Percentiles rank a stretch among this genome's conserved stretches.
phyloP scores from a whole-genome alignment of 305 asterid species.

The Euphrasia arctica region DNA sequence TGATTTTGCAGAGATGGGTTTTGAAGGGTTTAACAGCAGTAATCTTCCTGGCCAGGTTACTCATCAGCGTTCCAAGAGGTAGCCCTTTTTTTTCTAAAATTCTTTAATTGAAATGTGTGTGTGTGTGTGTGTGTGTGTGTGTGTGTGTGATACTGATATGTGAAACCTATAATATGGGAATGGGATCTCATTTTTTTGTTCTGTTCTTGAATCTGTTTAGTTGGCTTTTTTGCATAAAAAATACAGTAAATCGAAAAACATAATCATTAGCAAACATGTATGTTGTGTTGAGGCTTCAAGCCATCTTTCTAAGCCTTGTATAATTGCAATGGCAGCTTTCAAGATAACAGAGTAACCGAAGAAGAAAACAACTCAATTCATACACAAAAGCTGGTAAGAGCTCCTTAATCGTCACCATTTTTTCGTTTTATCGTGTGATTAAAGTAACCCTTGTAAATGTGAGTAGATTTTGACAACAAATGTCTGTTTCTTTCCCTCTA shows the following conservation, averaged over 20 bases:
- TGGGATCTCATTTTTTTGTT: slow-evolving; percentile 3
- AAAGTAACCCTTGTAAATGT: neutral
- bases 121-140: neutral
- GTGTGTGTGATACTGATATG: slow-evolving; percentile 24
- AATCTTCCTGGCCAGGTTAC: slow-evolving; percentile 40
- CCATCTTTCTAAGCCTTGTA: slow-evolving; percentile 12
- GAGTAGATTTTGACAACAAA: neutral
- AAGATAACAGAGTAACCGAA: slow-evolving; percentile 46
- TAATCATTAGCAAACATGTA: no score
- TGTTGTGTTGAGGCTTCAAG: slow-evolving; percentile 1
- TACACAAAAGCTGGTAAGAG: slow-evolving; percentile 54
- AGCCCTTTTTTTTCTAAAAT: slow-evolving; percentile 4
- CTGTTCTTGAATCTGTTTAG: slow-evolving; percentile 18
- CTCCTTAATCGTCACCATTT: slow-evolving; percentile 9
- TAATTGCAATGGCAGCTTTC: slow-evolving; percentile 55
- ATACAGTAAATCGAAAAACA: no score
- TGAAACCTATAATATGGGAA: slow-evolving; percentile 23
- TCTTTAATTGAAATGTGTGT: neutral
- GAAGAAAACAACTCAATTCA: slow-evolving; percentile 40
- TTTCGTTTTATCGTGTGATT: neutral
- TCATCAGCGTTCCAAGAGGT: slow-evolving; percentile 85
- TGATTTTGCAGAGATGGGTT: slow-evolving; percentile 58
- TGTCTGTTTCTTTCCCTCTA: slow-evolving; percentile 22
- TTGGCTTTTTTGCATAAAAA: neutral
- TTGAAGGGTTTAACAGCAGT: slow-evolving; percentile 56